These are phyloP conservation scores for Hericium erinaceus DNA, from an alignment of 768 basidiomycete genomes.

Conservation along the genomic window DNA sequence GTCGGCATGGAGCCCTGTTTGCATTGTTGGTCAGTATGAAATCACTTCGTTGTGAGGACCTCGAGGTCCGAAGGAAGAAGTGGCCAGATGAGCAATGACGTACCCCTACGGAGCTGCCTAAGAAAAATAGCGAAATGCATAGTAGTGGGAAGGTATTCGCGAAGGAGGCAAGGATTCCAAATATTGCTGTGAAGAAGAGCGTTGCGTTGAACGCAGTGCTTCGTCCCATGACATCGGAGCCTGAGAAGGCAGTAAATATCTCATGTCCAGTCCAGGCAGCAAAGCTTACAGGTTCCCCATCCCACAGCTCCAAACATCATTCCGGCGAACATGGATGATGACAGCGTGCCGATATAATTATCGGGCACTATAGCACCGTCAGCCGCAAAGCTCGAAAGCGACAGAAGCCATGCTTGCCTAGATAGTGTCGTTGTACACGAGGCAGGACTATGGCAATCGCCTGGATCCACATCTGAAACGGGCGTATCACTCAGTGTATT, in stretches of 20 bases:
- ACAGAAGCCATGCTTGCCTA: slow-evolving; percentile 33
- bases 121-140: slow-evolving; percentile 72
- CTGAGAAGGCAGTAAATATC: slow-evolving; percentile 20
- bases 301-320: slow-evolving; percentile 95
- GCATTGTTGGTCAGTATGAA: neutral
- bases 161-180: slow-evolving; percentile 75
- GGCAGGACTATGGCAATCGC: slow-evolving; percentile 90
- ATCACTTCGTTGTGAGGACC: too few species aligned
- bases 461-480: slow-evolving; percentile 83
- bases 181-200: slow-evolving; percentile 80
- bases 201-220: slow-evolving; percentile 89
- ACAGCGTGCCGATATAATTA: slow-evolving; percentile 68
- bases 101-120: slow-evolving; percentile 92
- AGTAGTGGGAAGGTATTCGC: slow-evolving; percentile 58
- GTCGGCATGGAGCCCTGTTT: slow-evolving; percentile 89
- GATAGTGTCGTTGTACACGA: slow-evolving; percentile 86
- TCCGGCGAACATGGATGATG: slow-evolving; percentile 86
- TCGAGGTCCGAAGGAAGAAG: neutral
- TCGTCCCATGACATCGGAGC: slow-evolving; percentile 84
- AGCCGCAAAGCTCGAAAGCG: slow-evolving; percentile 9
- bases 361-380: slow-evolving; percentile 45
- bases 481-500: neutral
- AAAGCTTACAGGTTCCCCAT: slow-evolving; percentile 76
- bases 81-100: slow-evolving; percentile 8
- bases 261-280: neutral